Evolutionary conservation across 192 early-diverging fungal species (phyloP).

Genomic region (Backusella tarrabulga): DNA sequence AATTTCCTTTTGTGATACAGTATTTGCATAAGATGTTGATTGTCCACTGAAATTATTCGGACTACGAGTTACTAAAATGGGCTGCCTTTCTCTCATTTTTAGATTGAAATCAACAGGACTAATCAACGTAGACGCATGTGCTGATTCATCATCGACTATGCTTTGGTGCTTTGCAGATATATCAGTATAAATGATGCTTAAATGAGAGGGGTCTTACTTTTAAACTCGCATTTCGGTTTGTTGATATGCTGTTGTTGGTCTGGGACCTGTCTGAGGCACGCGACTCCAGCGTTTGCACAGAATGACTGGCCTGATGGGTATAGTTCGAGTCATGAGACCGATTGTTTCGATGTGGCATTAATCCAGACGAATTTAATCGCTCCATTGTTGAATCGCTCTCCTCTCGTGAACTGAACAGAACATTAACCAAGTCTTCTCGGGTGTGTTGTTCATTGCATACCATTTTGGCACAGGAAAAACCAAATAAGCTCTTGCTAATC

Average conservation of each 20-base stretch:
- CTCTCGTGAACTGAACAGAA: conserved; percentile 13
- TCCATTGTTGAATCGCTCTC: conserved; percentile 16
- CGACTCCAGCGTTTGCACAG: conserved; percentile 7
- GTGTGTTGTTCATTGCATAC: conserved; percentile 40
- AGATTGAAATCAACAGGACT: conserved; percentile 36
- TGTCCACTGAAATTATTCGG: not conserved
- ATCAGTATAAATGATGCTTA: not conserved
- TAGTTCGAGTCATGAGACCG: not conserved
- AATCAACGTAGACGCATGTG: not conserved
- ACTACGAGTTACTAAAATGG: not conserved
- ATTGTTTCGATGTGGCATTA: not conserved
- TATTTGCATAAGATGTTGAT: not conserved
- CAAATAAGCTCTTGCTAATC: conserved; percentile 46
- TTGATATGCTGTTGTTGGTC: not conserved
- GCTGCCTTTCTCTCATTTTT: conserved; percentile 9
- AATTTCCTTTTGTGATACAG: conserved; percentile 5
- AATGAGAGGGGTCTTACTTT: not conserved
- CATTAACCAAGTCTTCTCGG: conserved; percentile 28
- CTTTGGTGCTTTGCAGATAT: not conserved
- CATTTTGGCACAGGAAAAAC: conserved; percentile 43
- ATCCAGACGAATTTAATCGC: not conserved
- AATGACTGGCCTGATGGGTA: conserved; percentile 1
- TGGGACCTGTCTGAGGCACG: conserved; percentile 2
- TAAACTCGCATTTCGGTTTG: not conserved
- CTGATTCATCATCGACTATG: not conserved